A percentile compares a stretch with the other conserved stretches of the same genome.
Evolutionary conservation across 345 rosid species (phyloP).

Genomic region (Acer saccharum): DNA sequence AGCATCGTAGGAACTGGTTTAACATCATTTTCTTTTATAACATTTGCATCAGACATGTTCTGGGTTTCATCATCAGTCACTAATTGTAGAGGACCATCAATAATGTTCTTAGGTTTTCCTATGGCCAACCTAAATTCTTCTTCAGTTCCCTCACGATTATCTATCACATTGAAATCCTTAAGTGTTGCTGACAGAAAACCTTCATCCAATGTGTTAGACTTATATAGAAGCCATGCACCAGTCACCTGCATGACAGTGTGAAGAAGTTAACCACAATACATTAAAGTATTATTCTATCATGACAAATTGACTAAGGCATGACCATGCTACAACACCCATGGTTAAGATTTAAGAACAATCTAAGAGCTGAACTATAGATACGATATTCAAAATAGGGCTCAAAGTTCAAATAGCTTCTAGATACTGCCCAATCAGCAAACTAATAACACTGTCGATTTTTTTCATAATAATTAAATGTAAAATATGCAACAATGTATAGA

Average conservation of each 20-base stretch:
- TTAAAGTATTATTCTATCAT: not conserved
- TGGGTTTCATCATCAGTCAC: constrained; percentile 32
- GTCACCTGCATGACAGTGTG: constrained; percentile 51
- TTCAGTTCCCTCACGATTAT: constrained; percentile 89
- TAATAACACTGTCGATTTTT: not conserved
- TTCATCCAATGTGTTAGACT: constrained; percentile 63
- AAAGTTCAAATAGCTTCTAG: not conserved
- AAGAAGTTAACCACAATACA: not conserved
- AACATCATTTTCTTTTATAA: constrained; percentile 34
- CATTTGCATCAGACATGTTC: constrained; percentile 32
- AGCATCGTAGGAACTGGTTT: constrained; percentile 85
- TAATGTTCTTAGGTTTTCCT: constrained; percentile 64
- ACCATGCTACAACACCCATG: not conserved
- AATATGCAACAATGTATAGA: not conserved
- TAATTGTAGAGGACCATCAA: constrained; percentile 35
- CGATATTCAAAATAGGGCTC: not conserved
- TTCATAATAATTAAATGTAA: not conserved
- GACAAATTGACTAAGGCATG: not conserved
- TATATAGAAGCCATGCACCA: constrained; percentile 87
- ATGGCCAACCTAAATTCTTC: constrained; percentile 83
- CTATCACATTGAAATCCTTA: constrained; percentile 78
- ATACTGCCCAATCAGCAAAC: not conserved
- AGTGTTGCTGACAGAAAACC: constrained; percentile 87
- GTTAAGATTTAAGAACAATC: constrained; percentile 1
- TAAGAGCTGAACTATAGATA: not conserved